phyloP scores from a whole-genome alignment of 805 yeast species.

The Diddensiella santjacobensis region DNA sequence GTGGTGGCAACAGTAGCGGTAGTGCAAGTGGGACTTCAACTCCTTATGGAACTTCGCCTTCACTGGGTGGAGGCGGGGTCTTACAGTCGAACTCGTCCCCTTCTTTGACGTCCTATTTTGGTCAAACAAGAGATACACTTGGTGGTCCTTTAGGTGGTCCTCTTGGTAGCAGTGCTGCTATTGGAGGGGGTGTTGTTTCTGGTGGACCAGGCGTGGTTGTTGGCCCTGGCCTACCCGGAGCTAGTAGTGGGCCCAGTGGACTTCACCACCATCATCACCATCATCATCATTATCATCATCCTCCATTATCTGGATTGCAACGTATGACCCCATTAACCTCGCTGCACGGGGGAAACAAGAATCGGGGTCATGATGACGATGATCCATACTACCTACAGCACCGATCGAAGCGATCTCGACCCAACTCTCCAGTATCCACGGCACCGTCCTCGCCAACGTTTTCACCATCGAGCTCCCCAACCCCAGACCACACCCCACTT shows the following conservation, averaged over 20 bases:
- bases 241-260: conserved; percentile 1
- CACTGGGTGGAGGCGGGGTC: conserved; percentile 9
- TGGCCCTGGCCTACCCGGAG: background rate
- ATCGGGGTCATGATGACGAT: conserved; percentile 21
- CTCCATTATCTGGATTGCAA: conserved; percentile 23
- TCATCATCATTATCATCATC: conserved; percentile 25
- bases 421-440: conserved; percentile 40
- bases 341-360: conserved; percentile 23
- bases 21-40: conserved; percentile 21
- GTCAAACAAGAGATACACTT: background rate
- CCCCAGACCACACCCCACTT: conserved; percentile 42
- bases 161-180: background rate
- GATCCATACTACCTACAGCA: conserved; percentile 25
- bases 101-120: conserved; percentile 24
- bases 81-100: conserved; percentile 23
- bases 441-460: conserved; percentile 42
- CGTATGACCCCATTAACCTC: conserved; percentile 30
- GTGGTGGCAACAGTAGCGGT: background rate
- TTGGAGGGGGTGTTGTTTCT: too few species aligned
- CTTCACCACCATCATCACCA: conserved; percentile 26
- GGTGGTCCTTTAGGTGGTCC: background rate
- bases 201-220: background rate
- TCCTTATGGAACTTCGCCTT: conserved; percentile 23
- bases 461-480: conserved; percentile 37
- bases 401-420: conserved; percentile 37